Base-by-base conservation (phyloP, 345 rosid species). In the Gossypium mustelinum region DNA sequence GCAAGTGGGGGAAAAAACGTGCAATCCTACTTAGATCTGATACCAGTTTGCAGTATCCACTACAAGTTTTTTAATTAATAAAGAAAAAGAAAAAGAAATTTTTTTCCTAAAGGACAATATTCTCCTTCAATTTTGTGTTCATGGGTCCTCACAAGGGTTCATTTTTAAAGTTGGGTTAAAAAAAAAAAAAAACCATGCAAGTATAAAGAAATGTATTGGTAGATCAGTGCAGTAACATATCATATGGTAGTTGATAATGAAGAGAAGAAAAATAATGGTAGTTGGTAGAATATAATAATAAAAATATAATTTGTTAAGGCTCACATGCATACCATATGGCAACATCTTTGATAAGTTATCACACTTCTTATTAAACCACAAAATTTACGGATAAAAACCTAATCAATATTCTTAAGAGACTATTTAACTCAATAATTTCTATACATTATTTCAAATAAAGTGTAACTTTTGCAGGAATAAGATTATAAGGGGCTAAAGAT, bases 321-420 rank as follows among this genome's bases (percentile, higher is more conserved):
- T 45, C 56, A 66, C 34, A 47, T 68, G 72, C 41, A 11, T 6
- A 6, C 34, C 29, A 43, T 0, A 3, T 47, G 70, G 9, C 0
- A 65, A 44, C 39, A 24, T 68, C 72, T 24, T 22, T 68, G 72
- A 68, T 68, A 68, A 48, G 20, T 68, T 68, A 48, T 48, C 72
- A 22, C 4, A 11, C 1, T 6, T 20, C 5, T 13, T 22, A 14
- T 27, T 13, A 13, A 1, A 5, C 41, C 41, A 34, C 41, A 34
- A 5, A 34, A 34, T 34, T 34, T 34, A 34, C 6, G 41, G 39
- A 29, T 29, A 29, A 29, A 29, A 29, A 4, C 39, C 39, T 29
- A 29, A 29, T 29, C 39, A 29, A 29, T 34, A 34, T 34, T 34
- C 39, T 34, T 34, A 4, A 34, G 39, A 34, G 39, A 4, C 34